phyloP scores from a whole-genome alignment of 352 stramenopile species.

The Globisporangium middletonii region DNA sequence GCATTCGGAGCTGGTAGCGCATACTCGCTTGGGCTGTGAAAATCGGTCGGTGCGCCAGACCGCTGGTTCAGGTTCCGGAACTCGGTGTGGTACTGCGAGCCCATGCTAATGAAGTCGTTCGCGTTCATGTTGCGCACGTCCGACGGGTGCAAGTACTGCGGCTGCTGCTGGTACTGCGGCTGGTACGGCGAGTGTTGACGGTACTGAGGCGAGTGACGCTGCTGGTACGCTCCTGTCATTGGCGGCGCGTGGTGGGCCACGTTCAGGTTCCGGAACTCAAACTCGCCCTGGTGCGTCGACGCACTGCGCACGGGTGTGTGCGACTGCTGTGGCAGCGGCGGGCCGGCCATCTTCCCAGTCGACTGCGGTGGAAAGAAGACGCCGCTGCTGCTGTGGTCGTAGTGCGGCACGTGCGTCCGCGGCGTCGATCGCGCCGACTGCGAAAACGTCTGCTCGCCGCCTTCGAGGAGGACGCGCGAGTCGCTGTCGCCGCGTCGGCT shows the following conservation, averaged over 20 bases:
- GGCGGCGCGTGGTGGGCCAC: too few species aligned
- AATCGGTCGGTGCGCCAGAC: not conserved
- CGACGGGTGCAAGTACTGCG: constrained; percentile 2
- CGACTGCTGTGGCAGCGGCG: not conserved
- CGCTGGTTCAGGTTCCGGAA: constrained; percentile 2
- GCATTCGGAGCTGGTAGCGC: too few species aligned
- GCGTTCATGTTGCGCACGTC: constrained; percentile 1
- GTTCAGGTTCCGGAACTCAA: constrained; percentile 13
- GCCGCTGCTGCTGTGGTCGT: not conserved
- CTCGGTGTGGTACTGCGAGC: not conserved
- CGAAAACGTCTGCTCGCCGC: not conserved
- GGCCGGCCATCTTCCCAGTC: too few species aligned
- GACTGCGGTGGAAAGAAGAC: not conserved
- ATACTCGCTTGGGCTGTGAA: not conserved
- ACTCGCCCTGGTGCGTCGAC: constrained; percentile 1
- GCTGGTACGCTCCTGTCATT: too few species aligned
- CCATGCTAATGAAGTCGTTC: not conserved
- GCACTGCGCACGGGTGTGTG: not conserved
- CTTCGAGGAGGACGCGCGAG: constrained; percentile 3
- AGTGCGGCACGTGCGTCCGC: not conserved
- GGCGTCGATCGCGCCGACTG: not conserved
- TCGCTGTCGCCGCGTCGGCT: not conserved
- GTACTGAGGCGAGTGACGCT: not conserved
- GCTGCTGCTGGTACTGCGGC: not conserved
- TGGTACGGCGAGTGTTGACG: not conserved